Percentiles rank a stretch among this genome's conserved stretches.
These are phyloP conservation scores for Fusarium sp. DNA, from an alignment of 2,329 filamentous ascomycete species.

Conservation along the genomic window DNA sequence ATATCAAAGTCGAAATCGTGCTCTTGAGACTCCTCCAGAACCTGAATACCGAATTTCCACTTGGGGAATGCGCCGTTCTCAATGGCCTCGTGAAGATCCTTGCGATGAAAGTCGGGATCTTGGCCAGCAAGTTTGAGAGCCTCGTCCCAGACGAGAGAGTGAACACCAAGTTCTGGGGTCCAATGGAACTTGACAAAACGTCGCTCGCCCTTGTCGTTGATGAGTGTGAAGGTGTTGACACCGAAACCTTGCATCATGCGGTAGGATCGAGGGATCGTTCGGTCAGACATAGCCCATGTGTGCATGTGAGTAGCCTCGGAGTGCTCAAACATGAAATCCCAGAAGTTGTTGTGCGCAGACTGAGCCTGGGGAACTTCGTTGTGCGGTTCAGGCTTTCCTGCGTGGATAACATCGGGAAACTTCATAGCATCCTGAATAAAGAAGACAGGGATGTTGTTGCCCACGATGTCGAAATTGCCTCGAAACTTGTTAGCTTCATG, in stretches of 20 bases:
- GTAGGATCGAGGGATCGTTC: constrained; percentile 77
- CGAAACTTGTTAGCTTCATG: neutral
- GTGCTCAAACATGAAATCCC: constrained; percentile 75
- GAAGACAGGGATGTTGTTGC: constrained; percentile 80
- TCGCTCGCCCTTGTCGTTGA: constrained; percentile 74
- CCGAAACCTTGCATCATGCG: constrained; percentile 91
- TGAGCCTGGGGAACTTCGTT: constrained; percentile 79
- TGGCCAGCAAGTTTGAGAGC: constrained; percentile 79
- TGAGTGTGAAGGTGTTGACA: constrained; percentile 80
- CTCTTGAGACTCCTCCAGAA: constrained; percentile 76
- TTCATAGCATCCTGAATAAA: constrained; percentile 83
- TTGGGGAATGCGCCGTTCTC: constrained; percentile 76
- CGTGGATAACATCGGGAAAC: constrained; percentile 74
- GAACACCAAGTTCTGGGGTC: constrained; percentile 79
- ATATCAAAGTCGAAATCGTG: constrained; percentile 88
- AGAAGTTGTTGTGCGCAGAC: constrained; percentile 79
- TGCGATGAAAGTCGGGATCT: constrained; percentile 85
- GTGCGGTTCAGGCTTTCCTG: constrained; percentile 76
- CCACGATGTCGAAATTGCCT: constrained; percentile 65
- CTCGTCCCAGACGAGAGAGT: constrained; percentile 84
- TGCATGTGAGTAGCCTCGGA: constrained; percentile 82
- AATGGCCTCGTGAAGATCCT: constrained; percentile 81
- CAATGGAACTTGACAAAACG: constrained; percentile 84
- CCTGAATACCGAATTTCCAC: constrained; percentile 87
- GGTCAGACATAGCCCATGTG: constrained; percentile 82